Evolutionary conservation across 352 stramenopile species (phyloP).

Genomic region (Aphanomyces invadans): DNA sequence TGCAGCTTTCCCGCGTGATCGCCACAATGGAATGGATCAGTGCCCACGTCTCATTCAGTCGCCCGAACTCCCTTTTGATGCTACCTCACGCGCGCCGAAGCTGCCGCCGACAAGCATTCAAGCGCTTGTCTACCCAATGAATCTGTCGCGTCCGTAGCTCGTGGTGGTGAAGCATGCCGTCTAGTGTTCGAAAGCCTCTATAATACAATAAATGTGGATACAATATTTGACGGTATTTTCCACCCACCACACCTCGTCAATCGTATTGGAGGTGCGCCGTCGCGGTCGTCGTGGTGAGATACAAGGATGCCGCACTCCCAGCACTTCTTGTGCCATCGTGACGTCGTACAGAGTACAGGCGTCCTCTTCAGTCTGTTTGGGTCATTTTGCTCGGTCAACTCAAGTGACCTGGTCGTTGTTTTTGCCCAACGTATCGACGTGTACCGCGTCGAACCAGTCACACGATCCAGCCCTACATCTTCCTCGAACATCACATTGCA

Average conservation of each 20-base stretch:
- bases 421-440: constrained; percentile 66
- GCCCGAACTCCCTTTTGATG: too few relatives aligned
- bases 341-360: constrained; percentile 67
- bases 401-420: constrained; percentile 61
- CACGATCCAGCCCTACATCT: neutral
- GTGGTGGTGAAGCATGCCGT: too few relatives aligned
- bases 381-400: constrained; percentile 58
- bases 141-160: too few relatives aligned
- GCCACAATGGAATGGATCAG: too few relatives aligned
- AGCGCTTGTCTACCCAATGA: too few relatives aligned
- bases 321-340: constrained; percentile 78
- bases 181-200: too few relatives aligned
- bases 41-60: too few relatives aligned
- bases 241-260: constrained; percentile 4
- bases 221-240: neutral
- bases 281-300: neutral
- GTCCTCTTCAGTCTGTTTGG: constrained; percentile 37
- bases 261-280: neutral
- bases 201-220: too few relatives aligned
- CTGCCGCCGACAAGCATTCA: too few relatives aligned
- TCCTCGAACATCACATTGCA: constrained; percentile 32
- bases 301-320: constrained; percentile 30
- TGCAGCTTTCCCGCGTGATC: too few relatives aligned
- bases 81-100: too few relatives aligned
- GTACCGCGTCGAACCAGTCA: constrained; percentile 69